Conservation (phyloP, 2,329 filamentous ascomycete genomes). For the Colletotrichum sp. region DNA sequence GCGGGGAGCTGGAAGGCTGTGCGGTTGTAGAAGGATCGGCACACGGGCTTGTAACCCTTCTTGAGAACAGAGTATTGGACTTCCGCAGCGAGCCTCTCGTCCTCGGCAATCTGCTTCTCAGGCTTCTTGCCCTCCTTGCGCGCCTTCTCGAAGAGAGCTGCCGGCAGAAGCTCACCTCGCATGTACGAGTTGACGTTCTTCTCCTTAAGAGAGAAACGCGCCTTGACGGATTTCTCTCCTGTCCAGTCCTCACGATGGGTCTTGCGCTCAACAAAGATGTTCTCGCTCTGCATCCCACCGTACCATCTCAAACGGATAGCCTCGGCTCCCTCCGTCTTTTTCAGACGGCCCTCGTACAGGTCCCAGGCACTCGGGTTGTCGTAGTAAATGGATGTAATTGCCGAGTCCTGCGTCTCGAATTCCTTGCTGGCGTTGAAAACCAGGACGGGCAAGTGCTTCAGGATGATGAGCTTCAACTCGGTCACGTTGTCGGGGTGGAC, state of each 20-base stretch:
- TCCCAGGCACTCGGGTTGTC: conserved; percentile 96
- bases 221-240: conserved; percentile 98
- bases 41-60: conserved; percentile 86
- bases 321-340: conserved; percentile 97
- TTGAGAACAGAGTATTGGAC: conserved; percentile 93
- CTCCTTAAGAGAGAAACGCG: conserved; percentile 92
- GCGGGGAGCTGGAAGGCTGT: conserved; percentile 97
- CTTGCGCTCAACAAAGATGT: conserved; percentile 96
- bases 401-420: conserved; percentile 87
- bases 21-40: conserved; percentile 96
- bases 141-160: conserved; percentile 94
- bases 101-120: conserved; percentile 86
- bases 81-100: conserved; percentile 88
- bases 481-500: conserved; percentile 98
- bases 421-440: conserved; percentile 98
- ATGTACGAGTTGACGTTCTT: conserved; percentile 96
- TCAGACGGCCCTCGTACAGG: conserved; percentile 89
- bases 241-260: conserved; percentile 99
- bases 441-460: conserved; percentile 95
- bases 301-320: conserved; percentile 98
- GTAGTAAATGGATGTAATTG: conserved; percentile 98
- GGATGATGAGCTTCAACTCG: conserved; percentile 94
- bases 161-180: conserved; percentile 81
- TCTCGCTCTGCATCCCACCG: conserved; percentile 92
- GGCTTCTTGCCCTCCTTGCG: conserved; percentile 95